Percentiles rank a stretch among this genome's conserved stretches.
These are phyloP conservation scores for Colletotrichum coccodes DNA, from an alignment of 2,329 filamentous ascomycete genomes.

Conservation along the genomic window DNA sequence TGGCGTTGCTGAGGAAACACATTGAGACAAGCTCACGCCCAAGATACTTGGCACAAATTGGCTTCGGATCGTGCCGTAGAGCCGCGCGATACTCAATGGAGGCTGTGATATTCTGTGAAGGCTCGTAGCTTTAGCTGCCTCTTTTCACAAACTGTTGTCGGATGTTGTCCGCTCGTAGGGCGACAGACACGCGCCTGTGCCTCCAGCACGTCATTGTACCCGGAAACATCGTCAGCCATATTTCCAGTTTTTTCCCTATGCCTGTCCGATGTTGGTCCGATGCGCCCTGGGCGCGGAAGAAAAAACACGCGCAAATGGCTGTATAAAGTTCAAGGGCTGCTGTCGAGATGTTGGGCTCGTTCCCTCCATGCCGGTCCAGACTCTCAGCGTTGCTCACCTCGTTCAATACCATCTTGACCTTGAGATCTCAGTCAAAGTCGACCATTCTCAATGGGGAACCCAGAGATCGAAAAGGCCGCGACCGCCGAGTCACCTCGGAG, in stretches of 20 bases:
- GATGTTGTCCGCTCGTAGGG: slow-evolving; percentile 1
- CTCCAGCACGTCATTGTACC: slow-evolving; percentile 26
- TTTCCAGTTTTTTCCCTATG: not conserved
- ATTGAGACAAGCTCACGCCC: not conserved
- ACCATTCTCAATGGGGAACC: slow-evolving; percentile 3
- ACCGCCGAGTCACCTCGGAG: slow-evolving; percentile 10
- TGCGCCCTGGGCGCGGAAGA: not conserved
- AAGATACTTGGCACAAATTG: not conserved
- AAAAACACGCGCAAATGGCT: too few relatives aligned
- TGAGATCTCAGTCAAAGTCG: not conserved
- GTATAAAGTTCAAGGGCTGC: slow-evolving; percentile 2
- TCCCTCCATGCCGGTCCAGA: not conserved
- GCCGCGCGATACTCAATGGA: not conserved
- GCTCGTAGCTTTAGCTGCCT: too few relatives aligned
- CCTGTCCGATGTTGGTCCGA: slow-evolving; percentile 15
- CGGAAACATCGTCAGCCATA: slow-evolving; percentile 27
- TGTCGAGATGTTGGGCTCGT: not conserved
- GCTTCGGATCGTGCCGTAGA: not conserved
- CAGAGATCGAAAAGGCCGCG: slow-evolving; percentile 14
- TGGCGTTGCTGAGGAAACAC: not conserved
- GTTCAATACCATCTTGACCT: too few relatives aligned
- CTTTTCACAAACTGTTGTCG: not conserved
- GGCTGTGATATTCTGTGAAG: too few relatives aligned
- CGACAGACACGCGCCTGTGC: not conserved
- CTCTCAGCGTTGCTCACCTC: not conserved